Evolutionary conservation across 805 yeast genomes (phyloP).

Genomic region (Tetrapisispora nanseiensis): DNA sequence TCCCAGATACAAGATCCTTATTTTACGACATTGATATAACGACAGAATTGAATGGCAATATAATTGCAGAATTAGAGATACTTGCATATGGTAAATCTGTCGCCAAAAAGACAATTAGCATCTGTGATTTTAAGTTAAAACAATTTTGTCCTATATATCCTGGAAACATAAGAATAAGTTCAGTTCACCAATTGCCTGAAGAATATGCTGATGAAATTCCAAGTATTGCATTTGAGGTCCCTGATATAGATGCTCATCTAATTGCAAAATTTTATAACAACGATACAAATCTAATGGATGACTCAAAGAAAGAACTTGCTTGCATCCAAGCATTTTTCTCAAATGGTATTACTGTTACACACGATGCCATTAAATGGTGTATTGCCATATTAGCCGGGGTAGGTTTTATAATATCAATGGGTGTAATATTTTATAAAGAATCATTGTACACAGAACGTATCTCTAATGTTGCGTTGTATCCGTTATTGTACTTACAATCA

Average conservation of each 20-base stretch:
- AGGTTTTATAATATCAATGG: slow-evolving; percentile 74
- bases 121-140: slow-evolving; percentile 60
- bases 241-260: slow-evolving; percentile 75
- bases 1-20: slow-evolving; percentile 61
- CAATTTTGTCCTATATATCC: slow-evolving; percentile 87
- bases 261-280: slow-evolving; percentile 42
- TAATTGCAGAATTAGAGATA: slow-evolving; percentile 60
- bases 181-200: slow-evolving; percentile 48
- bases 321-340: slow-evolving; percentile 68
- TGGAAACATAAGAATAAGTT: slow-evolving; percentile 68
- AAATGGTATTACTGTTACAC: slow-evolving; percentile 75
- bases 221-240: slow-evolving; percentile 76
- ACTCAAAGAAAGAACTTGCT: slow-evolving; percentile 35
- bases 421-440: slow-evolving; percentile 76
- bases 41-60: slow-evolving; percentile 56
- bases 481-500: slow-evolving; percentile 81
- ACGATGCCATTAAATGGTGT: slow-evolving; percentile 81
- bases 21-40: slow-evolving; percentile 60
- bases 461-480: slow-evolving; percentile 75
- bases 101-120: slow-evolving; percentile 46
- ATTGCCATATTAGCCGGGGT: slow-evolving; percentile 85
- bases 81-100: slow-evolving; percentile 80
- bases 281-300: slow-evolving; percentile 21
- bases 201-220: slow-evolving; percentile 54
- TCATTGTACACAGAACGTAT: slow-evolving; percentile 84